Percentiles rank a stretch among this genome's conserved stretches.
Conservation (phyloP, 2,329 filamentous ascomycete species). For the Aspergillus fischeri region DNA sequence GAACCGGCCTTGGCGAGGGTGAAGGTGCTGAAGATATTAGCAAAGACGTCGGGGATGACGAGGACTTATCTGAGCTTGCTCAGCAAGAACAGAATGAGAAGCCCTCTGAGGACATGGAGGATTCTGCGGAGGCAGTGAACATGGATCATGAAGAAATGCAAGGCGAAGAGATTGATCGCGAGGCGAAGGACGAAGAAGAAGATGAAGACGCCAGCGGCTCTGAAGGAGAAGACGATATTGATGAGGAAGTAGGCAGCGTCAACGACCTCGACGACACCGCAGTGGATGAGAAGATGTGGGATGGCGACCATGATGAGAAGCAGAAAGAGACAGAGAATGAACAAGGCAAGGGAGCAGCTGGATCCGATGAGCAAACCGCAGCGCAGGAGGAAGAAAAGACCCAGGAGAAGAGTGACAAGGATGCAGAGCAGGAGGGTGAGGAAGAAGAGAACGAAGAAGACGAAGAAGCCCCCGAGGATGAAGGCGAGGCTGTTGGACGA, state of each 20-base stretch:
- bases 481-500: slow-evolving; percentile 60
- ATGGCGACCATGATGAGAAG: slow-evolving; percentile 69
- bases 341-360: slow-evolving; percentile 48
- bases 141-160: slow-evolving; percentile 83
- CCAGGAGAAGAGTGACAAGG: slow-evolving; percentile 42
- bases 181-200: slow-evolving; percentile 38
- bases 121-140: slow-evolving; percentile 46
- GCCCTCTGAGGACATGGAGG: slow-evolving; percentile 41
- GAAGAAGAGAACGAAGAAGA: slow-evolving; percentile 52
- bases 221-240: slow-evolving; percentile 65
- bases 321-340: slow-evolving; percentile 72
- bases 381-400: slow-evolving; percentile 52
- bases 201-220: slow-evolving; percentile 61
- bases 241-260: slow-evolving; percentile 86
- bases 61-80: slow-evolving; percentile 86
- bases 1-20: slow-evolving; percentile 90
- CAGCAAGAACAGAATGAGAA: slow-evolving; percentile 71
- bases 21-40: slow-evolving; percentile 96
- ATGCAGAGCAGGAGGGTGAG: slow-evolving; percentile 48
- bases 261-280: slow-evolving; percentile 85
- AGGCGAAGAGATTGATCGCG: slow-evolving; percentile 67
- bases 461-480: slow-evolving; percentile 50
- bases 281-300: slow-evolving; percentile 99
- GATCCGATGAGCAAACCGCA: slow-evolving; percentile 56
- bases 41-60: slow-evolving; percentile 90